These are phyloP conservation scores for Firmiana major DNA, from an alignment of 345 rosid species.

Conservation along the genomic window DNA sequence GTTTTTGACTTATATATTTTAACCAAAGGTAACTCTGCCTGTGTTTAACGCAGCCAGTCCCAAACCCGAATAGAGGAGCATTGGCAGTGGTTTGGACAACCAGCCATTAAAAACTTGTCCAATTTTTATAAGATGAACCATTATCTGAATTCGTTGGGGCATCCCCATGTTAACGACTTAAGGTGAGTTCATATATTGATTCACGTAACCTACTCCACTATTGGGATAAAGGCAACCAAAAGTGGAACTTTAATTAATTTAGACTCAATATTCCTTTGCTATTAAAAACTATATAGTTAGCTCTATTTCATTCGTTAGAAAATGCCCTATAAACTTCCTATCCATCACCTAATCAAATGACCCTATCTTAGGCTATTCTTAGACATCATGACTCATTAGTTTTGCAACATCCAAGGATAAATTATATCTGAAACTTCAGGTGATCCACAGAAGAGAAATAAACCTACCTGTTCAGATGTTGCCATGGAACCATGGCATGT, in stretches of 20 bases:
- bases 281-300: not conserved
- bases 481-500: constrained; percentile 99
- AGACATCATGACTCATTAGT: not conserved
- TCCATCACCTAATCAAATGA: not conserved
- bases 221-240: too few relatives aligned
- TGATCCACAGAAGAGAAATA: not conserved
- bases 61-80: too few relatives aligned
- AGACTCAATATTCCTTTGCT: not conserved
- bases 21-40: too few relatives aligned
- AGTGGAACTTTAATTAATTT: not conserved
- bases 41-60: too few relatives aligned
- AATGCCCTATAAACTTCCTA: not conserved
- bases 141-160: too few relatives aligned
- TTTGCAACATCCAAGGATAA: not conserved
- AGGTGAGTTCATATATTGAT: too few relatives aligned
- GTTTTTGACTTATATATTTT: not conserved
- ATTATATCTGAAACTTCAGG: not conserved
- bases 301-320: not conserved
- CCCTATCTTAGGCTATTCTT: not conserved
- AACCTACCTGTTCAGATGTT: constrained; percentile 80
- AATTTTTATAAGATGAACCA: too few relatives aligned
- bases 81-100: too few relatives aligned
- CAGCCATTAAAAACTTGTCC: too few relatives aligned
- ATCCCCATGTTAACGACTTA: too few relatives aligned
- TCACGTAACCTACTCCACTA: too few relatives aligned